A percentile compares a stretch with the other conserved stretches of the same genome.
phyloP scores from a whole-genome alignment of 768 basidiomycete genomes.

The Suillus decipiens region DNA sequence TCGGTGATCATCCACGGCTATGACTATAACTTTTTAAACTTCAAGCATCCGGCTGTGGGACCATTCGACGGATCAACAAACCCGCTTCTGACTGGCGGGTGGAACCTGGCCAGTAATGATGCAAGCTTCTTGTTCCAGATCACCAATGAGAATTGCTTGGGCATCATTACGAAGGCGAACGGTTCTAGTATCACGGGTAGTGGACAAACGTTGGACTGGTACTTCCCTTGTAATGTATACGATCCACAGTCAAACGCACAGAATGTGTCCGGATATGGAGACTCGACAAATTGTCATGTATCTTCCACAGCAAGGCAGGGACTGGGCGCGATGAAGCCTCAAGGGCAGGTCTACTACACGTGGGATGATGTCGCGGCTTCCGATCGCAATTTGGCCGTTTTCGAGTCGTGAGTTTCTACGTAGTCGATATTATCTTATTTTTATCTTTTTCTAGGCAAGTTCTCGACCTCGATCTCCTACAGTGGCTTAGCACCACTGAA shows the following conservation, averaged over 20 bases:
- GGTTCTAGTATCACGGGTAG: constrained; percentile 71
- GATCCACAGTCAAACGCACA: constrained; percentile 65
- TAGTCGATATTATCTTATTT: constrained; percentile 12
- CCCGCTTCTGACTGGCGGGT: constrained; percentile 77
- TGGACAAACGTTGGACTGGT: constrained; percentile 78
- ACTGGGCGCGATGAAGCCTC: constrained; percentile 51
- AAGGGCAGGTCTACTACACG: constrained; percentile 91
- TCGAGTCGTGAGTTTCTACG: constrained; percentile 71
- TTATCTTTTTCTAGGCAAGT: constrained; percentile 56
- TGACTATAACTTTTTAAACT: constrained; percentile 88
- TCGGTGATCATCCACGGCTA: constrained; percentile 94
- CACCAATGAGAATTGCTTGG: constrained; percentile 80
- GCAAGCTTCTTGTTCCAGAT: constrained; percentile 95
- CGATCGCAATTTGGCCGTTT: constrained; percentile 86
- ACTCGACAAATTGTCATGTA: constrained; percentile 72
- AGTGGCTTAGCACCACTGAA: constrained; percentile 80
- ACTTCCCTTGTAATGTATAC: constrained; percentile 95
- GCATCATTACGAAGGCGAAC: constrained; percentile 69
- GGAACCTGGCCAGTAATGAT: constrained; percentile 84
- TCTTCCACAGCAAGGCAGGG: constrained; percentile 50
- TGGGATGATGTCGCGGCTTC: constrained; percentile 82
- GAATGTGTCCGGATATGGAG: constrained; percentile 72
- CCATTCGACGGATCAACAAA: constrained; percentile 80
- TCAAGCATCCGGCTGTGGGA: constrained; percentile 74
- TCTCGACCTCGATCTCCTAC: constrained; percentile 84